Base-by-base conservation (phyloP, 139 green algal species). In the Chlamydomonas schloesseri region DNA sequence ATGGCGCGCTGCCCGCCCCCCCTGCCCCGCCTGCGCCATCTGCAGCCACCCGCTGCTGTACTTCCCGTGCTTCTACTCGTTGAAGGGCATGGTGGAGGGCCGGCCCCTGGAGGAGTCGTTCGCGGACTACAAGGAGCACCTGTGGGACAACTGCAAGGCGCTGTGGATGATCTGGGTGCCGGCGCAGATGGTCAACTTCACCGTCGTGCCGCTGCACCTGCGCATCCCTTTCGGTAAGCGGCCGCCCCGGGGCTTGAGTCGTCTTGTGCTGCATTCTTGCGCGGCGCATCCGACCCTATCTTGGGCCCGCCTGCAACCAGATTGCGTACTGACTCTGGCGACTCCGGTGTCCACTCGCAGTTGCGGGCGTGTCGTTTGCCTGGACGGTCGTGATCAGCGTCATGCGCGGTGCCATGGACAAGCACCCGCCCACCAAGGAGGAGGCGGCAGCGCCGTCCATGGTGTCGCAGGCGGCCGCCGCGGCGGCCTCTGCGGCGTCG, bases 121-220 rank as follows among this genome's bases (percentile, higher is more conserved):
- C 28, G 67, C 90, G 11, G 93, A 94, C 73, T 98, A 97, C 90
- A 84, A 65, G 14, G 86, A 88, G 23, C 96, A 98, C 91, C 89
- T 98, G 46, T 97, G 93, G 94, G 94, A 97, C 26, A 97, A 94
- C 89, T 89, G 94, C 71, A 96, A 97, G 83, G 95, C 96, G 28
- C 87, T 98, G 58, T 98, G 96, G 96, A 93, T 71, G 47, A 93
- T 98, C 58, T 98, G 95, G 95, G 92, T 98, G 33, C 95, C 95
- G 2, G 89, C 85, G 0, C 93, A 97, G 90, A 71, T 98, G 33
- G 83, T 98, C 84, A 98, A 98, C 93, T 98, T 98, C 87, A 89
- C 92, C 3, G 81, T 97, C 29, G 96, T 98, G 47, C 96, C 96
- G 23, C 76, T 90, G 70, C 95, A 98, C 91, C 88, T 98, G 71